Percentiles rank a stretch among this genome's conserved stretches.
These are phyloP conservation scores for Linum trigynum DNA, from an alignment of 345 rosid genomes.

Conservation along the genomic window DNA sequence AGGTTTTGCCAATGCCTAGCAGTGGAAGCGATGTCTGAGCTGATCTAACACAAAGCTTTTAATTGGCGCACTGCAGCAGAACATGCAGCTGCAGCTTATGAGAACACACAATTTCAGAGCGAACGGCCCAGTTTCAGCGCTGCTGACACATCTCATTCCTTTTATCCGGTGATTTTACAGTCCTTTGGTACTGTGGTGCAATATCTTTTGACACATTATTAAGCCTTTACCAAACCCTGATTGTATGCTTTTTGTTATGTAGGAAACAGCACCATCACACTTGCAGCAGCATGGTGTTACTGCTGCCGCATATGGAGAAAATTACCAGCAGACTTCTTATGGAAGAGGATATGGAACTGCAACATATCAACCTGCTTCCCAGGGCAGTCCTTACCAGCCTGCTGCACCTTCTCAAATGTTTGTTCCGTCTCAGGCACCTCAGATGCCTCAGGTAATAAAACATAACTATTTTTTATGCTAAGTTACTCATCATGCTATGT, in stretches of 20 bases:
- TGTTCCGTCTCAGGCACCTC: slow-evolving; percentile 63
- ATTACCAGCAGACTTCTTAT: slow-evolving; percentile 52
- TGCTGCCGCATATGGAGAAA: slow-evolving; percentile 44
- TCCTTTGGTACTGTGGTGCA: slow-evolving; percentile 4
- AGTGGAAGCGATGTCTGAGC: no score
- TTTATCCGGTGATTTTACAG: slow-evolving; percentile 34
- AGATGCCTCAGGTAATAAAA: slow-evolving; percentile 45
- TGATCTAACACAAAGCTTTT: not conserved
- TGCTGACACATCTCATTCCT: slow-evolving; percentile 29
- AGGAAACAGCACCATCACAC: slow-evolving; percentile 34
- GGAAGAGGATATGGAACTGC: slow-evolving; percentile 31
- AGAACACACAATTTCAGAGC: slow-evolving; percentile 30
- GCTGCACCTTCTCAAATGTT: slow-evolving; percentile 27
- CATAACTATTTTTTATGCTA: not conserved
- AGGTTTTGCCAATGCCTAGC: no score
- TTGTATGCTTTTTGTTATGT: slow-evolving; percentile 8
- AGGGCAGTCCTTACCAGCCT: slow-evolving; percentile 11
- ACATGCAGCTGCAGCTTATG: slow-evolving; percentile 28
- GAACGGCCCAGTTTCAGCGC: slow-evolving; percentile 26
- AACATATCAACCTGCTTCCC: slow-evolving; percentile 10
- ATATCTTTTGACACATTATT: slow-evolving; percentile 2
- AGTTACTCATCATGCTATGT: not conserved
- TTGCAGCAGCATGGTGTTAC: slow-evolving; percentile 35
- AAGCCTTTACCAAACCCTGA: not conserved
- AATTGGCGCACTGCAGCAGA: slow-evolving; percentile 35